Evolutionary conservation across 208 protist genomes (phyloP), one percentile per base, ranked within the genome.

Genomic region (Acanthamoeba healyi): DNA sequence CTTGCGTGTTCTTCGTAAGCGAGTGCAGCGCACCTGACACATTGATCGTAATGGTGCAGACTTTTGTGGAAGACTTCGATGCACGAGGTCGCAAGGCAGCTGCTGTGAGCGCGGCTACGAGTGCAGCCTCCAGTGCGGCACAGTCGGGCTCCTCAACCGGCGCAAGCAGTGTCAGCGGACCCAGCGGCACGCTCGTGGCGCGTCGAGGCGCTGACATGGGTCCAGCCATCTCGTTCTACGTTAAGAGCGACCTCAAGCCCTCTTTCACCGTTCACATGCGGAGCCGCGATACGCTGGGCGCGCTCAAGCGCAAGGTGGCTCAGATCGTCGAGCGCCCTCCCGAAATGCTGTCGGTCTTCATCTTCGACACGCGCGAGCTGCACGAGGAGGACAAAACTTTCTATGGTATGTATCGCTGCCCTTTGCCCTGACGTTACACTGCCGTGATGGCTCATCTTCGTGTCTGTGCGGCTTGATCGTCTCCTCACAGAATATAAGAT

Each of bases 191-290:
- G 17, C 51, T 56, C 19, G 51, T 44, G 6, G n/a, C 38, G n/a
- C 81, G 81, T 24, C 44, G 81, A 36, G 54, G 44, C 34, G 44
- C 81, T 3, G 81, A 89, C 44, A 10, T 89, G n/a, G 81, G 81
- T 12, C 81, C 81, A 15, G 29, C 44, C 0, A 61, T 89, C 38
- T 42, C 81, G 34, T 89, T 74, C 46, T 44, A 77, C n/a, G 46
- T 92, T 0, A 92, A 92, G 46, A 92, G 58, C n/a, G 87, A 92
- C 58, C 42, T 92, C 42, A 92, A 92, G 87, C 87, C 81, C 38
- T 56, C 81, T 22, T 92, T 92, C 46, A 44, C 29, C 6, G n/a
- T 74, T 3, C 56, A 92, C 19, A 46, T 92, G 58, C 15, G 87
- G 19, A 92, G 87, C 46, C 36, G 61, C n/a, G 87, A 92, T 36